phyloP scores from a whole-genome alignment of 768 basidiomycete genomes.

The Naganishia vishniacii region DNA sequence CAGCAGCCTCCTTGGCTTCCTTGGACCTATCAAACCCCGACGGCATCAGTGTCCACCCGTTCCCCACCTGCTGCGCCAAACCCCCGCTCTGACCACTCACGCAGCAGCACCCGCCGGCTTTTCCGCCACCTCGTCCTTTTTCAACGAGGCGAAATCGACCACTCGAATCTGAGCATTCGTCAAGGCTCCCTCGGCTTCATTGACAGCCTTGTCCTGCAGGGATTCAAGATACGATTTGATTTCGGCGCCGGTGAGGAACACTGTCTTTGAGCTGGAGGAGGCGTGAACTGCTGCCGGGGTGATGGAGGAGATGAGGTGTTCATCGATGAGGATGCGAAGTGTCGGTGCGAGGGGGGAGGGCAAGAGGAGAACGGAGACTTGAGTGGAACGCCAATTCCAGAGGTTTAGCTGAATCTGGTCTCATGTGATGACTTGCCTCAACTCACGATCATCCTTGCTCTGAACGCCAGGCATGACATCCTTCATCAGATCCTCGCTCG shows the following conservation, averaged over 20 bases:
- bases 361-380: slow-evolving; percentile 75
- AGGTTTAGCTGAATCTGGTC: slow-evolving; percentile 29
- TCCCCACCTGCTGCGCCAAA: no score
- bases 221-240: slow-evolving; percentile 65
- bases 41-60: not conserved
- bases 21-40: slow-evolving; percentile 25
- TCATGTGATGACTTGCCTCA: not conserved
- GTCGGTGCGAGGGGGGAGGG: slow-evolving; percentile 63
- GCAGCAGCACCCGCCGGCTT: slow-evolving; percentile 34
- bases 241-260: slow-evolving; percentile 74
- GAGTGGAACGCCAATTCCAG: slow-evolving; percentile 53
- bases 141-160: slow-evolving; percentile 66
- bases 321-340: slow-evolving; percentile 64
- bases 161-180: slow-evolving; percentile 58
- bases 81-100: no score
- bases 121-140: slow-evolving; percentile 49
- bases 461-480: slow-evolving; percentile 68
- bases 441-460: slow-evolving; percentile 77
- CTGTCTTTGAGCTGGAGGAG: slow-evolving; percentile 60
- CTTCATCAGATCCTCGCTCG: slow-evolving; percentile 74
- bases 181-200: slow-evolving; percentile 18
- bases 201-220: slow-evolving; percentile 52
- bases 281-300: slow-evolving; percentile 71
- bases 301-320: slow-evolving; percentile 66
- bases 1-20: slow-evolving; percentile 31